Evolutionary conservation across 2,329 filamentous ascomycete genomes (phyloP).

Genomic region (Colletotrichum spaethianum): DNA sequence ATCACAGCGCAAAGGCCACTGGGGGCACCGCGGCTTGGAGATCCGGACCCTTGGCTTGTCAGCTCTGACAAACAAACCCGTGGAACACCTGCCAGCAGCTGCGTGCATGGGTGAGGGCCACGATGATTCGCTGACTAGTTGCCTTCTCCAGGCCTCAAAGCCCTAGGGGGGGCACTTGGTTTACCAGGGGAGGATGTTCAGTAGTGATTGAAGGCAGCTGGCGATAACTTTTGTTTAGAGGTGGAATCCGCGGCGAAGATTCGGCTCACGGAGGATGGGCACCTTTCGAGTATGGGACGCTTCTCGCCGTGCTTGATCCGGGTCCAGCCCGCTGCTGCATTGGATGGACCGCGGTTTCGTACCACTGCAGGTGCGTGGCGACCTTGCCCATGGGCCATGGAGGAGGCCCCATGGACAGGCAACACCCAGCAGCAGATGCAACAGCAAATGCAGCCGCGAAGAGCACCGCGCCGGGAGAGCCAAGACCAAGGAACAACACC

Average conservation of each 20-base stretch:
- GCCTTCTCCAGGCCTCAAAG: background rate
- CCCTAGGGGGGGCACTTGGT: background rate
- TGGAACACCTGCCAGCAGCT: background rate
- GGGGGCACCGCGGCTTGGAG: background rate
- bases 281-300: slow-evolving; percentile 32
- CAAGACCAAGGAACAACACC: slow-evolving; percentile 8
- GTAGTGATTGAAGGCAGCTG: background rate
- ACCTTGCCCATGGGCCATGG: slow-evolving; percentile 17
- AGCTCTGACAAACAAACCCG: slow-evolving; percentile 26
- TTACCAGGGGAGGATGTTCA: background rate
- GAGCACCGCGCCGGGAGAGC: slow-evolving; percentile 23
- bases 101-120: slow-evolving; percentile 9
- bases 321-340: slow-evolving; percentile 1
- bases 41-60: slow-evolving; percentile 8
- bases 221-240: slow-evolving; percentile 4
- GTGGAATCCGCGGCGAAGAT: slow-evolving; percentile 18
- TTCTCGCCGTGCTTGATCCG: slow-evolving; percentile 8
- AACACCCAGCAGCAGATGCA: background rate
- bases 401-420: slow-evolving; percentile 2
- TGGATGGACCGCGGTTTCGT: slow-evolving; percentile 27
- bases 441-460: slow-evolving; percentile 18
- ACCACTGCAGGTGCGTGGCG: slow-evolving; percentile 33
- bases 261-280: slow-evolving; percentile 24
- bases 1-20: background rate
- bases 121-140: background rate